Evolutionary conservation across 495 filamentous ascomycete species (phyloP).

Genomic region (Penicillium bovifimosum): DNA sequence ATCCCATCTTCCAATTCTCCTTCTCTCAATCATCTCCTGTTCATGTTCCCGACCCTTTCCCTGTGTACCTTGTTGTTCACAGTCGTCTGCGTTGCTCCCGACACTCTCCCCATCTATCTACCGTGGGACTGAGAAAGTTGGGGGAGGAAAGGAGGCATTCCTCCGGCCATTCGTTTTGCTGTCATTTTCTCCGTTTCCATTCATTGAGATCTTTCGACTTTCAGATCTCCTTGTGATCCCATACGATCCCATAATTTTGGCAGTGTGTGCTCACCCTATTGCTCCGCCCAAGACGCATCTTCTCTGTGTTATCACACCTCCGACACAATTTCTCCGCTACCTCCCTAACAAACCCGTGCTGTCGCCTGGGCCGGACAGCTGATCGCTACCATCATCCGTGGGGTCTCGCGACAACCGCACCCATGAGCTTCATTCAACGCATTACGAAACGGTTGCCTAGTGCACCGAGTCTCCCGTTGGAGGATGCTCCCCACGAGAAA

Average conservation of each 20-base stretch:
- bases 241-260: not conserved
- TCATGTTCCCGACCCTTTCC: constrained; percentile 12
- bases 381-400: constrained; percentile 14
- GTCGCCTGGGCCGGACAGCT: constrained; percentile 22
- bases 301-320: constrained; percentile 3
- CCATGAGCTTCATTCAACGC: constrained; percentile 61
- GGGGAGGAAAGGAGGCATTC: constrained; percentile 45
- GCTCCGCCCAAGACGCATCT: constrained; percentile 12
- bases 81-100: constrained; percentile 29
- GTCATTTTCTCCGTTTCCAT: constrained; percentile 19
- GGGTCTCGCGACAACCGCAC: constrained; percentile 24
- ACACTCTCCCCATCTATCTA: constrained; percentile 22
- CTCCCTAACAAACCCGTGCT: constrained; percentile 16
- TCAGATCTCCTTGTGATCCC: constrained; percentile 5
- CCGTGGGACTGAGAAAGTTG: constrained; percentile 30
- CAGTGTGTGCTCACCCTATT: not conserved
- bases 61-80: constrained; percentile 28
- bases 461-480: constrained; percentile 53
- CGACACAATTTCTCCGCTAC: constrained; percentile 12
- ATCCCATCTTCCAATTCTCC: constrained; percentile 32
- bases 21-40: constrained; percentile 9
- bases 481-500: constrained; percentile 52
- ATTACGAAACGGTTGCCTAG: constrained; percentile 60
- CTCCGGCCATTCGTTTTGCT: constrained; percentile 47
- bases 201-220: constrained; percentile 13